Evolutionary conservation across 73 alveolate species (phyloP), one percentile per base, ranked within the genome.

Genomic region (Blepharisma stoltei): DNA sequence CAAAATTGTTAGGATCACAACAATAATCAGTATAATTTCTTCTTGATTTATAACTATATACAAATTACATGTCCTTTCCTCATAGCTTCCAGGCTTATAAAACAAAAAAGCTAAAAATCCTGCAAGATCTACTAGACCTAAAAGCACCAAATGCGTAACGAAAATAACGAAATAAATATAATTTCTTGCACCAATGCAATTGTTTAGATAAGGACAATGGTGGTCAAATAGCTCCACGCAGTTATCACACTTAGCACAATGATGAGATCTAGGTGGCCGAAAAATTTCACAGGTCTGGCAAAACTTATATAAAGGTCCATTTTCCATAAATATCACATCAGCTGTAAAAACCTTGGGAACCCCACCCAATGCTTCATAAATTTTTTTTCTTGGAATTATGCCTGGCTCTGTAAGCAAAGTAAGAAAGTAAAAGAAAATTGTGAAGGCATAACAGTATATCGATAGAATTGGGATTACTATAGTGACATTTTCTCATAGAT

Each of bases 161-260:
- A 86, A 66, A n/a, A 77, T 82, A 14, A 86, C 53, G 52, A 82
- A 82, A 32, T 52, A 83, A 11, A 78, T 75, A 43, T 86, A 83
- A 77, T 82, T 86, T 71, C 90, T 54, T 77, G 85, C 78, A n/a
- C 99, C 99, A 37, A 97, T 92, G 54, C 99, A 97, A 80, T 93
- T 94, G 80, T 96, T 97, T 21, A 97, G 86, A 81, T 89, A 95
- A 50, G 95, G 94, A 77, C 99, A 94, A 75, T 97, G 99, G 86
- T 97, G 99, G 67, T 97, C 99, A 78, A 94, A 95, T 37, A 86
- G 96, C 52, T 79, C 81, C 7, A 97, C 97, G 76, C 99, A 97
- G 86, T 97, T 95, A 50, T 97, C 98, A 81, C 99, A 97, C 37
- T 70, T 78, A 38, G 92, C 88, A 70, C 99, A 97, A 82, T 97